Base-by-base conservation (phyloP, 1,284 basidiomycete genomes). In the Ganoderma leucocontextum region DNA sequence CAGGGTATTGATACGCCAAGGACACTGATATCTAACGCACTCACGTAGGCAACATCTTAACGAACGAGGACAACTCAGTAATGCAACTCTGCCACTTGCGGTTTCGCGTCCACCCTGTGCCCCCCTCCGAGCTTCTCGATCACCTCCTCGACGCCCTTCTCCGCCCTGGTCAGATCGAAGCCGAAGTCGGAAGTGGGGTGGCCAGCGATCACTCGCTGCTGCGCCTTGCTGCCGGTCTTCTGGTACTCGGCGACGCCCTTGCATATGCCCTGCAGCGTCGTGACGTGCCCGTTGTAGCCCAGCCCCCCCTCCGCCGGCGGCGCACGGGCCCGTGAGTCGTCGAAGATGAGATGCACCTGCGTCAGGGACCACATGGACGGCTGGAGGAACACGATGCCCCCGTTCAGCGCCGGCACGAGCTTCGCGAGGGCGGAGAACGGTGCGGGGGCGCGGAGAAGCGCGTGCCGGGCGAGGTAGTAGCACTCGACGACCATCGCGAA, bases 351-450 rank as follows among this genome's bases (percentile, higher is more conserved):
- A 73, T 93, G 92, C 9, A 90, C 81, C 60, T 81, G 81, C 6
- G 84, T 85, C n/a, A 94, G 82, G 12, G 83, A 81, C 76, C 89
- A 92, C 47, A 91, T 80, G 1, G 91, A 82, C 1, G 92, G 91
- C 74, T 93, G 92, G 33, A 94, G 80, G 75, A 88, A 89, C 53
- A 91, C 74, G 13, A 91, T 73, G 67, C 90, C 89, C 44, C 86
- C 85, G 22, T 76, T 76, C 35, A 91, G 72, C 1, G 81, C 71
- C 1, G 90, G 90, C 44, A 92, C 72, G 47, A 84, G 65, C 58
- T 75, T 74, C 19, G 77, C 76, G 39, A 86, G 76, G 73, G 64
- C 78, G 55, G 79, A 80, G 57, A 76, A 63, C 22, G 80, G 73
- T 8, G 75, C 79, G 10, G 77, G 72, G 10, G 79, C 80, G 12